Base-by-base conservation (phyloP, 768 basidiomycete genomes). In the Lactarius sp. region DNA sequence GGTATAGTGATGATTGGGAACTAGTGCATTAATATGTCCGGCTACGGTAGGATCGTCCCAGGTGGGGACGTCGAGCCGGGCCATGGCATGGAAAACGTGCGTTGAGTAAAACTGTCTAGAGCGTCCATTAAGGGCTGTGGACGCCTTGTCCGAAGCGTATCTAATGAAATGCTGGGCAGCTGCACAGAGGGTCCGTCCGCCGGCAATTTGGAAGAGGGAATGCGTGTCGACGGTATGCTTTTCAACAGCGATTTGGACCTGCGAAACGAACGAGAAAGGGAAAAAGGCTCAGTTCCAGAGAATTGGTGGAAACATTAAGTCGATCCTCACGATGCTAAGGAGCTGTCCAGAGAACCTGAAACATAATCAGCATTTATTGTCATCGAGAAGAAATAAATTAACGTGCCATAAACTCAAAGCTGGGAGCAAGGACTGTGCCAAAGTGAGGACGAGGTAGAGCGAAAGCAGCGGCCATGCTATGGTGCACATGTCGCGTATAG, bases 61-160 rank as follows among this genome's bases (percentile, higher is more conserved):
- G 0, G 90, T 90, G 4, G 89, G 88, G 1, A 90, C 78, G 71
- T 92, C 90, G 50, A 92, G 80, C 9, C 90, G 82, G 33, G 82
- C 83, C 72, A 86, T 80, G 10, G 86, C 84, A 22, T 77, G 77
- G 72, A 90, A 90, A 59, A 83, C 81, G 65, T 85, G 86, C 7
- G 81, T 71, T 2, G 85, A 78, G 70, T 86, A 90, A 71, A 81
- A 80, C 62, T 76, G 80, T 67, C 83, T 84, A 69, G 90, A 85
- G 37, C 82, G 78, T 18, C 71, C 71, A 66, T 85, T 83, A 61
- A 90, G 79, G 1, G 83, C 85, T 7, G 71, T 65, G 27, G 78
- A 67, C 42, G 85, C 69, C 41, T 67, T 77, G 51, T 61, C 68
- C 64, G 72, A 76, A 55, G 70, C 71, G 62, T 80, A 74, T 27